These are phyloP conservation scores for Aspergillus funiculosus DNA, from an alignment of 495 filamentous ascomycete genomes.

Conservation along the genomic window DNA sequence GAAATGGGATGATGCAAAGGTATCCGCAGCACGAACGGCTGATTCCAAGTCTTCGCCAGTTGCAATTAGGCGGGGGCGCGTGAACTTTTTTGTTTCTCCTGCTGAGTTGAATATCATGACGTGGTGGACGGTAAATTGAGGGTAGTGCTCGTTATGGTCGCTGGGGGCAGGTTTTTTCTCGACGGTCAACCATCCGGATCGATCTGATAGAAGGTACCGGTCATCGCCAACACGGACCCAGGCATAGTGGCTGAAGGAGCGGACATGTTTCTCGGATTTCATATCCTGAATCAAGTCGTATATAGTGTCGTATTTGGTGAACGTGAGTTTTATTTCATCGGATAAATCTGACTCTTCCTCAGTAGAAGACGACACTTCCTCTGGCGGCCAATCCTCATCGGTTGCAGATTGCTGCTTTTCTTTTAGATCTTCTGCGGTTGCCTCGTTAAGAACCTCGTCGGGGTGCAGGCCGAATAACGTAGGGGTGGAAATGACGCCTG, in stretches of 20 bases:
- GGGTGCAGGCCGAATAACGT: conserved; percentile 94
- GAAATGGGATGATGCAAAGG: conserved; percentile 61
- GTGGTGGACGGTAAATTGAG: conserved; percentile 26
- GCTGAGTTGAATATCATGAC: conserved; percentile 29
- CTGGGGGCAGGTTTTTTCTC: conserved; percentile 34
- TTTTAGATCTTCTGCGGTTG: conserved; percentile 52
- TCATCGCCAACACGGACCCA: conserved; percentile 72
- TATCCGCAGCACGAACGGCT: conserved; percentile 78
- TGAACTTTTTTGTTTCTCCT: conserved; percentile 37
- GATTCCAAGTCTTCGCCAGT: conserved; percentile 53
- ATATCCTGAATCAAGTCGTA: conserved; percentile 83
- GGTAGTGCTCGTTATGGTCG: not conserved
- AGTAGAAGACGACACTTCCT: not conserved
- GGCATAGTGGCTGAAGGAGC: conserved; percentile 60
- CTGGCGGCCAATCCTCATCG: conserved; percentile 6
- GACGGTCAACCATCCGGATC: conserved; percentile 52
- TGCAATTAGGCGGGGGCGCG: conserved; percentile 60
- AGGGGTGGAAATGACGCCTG: conserved; percentile 81
- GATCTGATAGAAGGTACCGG: conserved; percentile 58
- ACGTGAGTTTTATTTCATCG: conserved; percentile 40
- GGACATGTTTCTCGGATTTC: conserved; percentile 68
- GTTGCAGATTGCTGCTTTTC: conserved; percentile 42
- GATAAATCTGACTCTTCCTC: not conserved
- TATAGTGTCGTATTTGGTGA: conserved; percentile 85
- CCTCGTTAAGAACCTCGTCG: conserved; percentile 62